Evolutionary conservation across 345 rosid species (phyloP).

Genomic region (Gossypium thurberi): DNA sequence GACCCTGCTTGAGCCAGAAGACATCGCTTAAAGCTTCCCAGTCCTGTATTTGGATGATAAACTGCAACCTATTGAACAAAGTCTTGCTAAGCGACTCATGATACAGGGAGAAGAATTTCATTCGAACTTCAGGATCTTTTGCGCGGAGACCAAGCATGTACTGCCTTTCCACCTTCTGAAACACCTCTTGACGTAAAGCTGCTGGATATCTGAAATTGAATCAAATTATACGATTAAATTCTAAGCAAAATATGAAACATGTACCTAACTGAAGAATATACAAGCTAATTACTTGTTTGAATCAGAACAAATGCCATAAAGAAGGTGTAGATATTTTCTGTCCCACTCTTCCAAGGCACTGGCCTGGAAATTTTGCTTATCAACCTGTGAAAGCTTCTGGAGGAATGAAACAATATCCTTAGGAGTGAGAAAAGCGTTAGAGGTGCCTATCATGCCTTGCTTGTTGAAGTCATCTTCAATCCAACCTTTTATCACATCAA

Average conservation of each 20-base stretch:
- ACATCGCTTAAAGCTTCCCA: slow-evolving; percentile 99
- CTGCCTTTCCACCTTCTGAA: slow-evolving; percentile 94
- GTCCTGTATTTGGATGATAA: slow-evolving; percentile 81
- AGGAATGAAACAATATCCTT: slow-evolving; percentile 85
- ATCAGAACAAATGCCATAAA: slow-evolving; percentile 83
- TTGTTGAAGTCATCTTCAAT: slow-evolving; percentile 73
- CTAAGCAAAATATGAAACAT: slow-evolving; percentile 11
- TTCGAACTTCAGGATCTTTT: slow-evolving; percentile 86
- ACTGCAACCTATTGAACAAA: slow-evolving; percentile 75
- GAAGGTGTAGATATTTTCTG: slow-evolving; percentile 84
- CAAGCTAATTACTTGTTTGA: slow-evolving; percentile 57
- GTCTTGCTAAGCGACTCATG: slow-evolving; percentile 77
- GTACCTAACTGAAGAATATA: slow-evolving; percentile 10
- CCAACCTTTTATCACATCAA: slow-evolving; percentile 88
- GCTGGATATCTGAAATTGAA: slow-evolving; percentile 52
- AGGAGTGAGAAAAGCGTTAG: slow-evolving; percentile 51
- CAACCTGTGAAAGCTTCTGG: slow-evolving; percentile 85
- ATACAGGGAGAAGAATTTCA: slow-evolving; percentile 77
- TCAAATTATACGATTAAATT: slow-evolving; percentile 16
- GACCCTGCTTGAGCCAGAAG: slow-evolving; percentile 99
- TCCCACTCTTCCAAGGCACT: slow-evolving; percentile 89
- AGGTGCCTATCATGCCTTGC: slow-evolving; percentile 44
- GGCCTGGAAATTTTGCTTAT: slow-evolving; percentile 65
- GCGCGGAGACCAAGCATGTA: slow-evolving; percentile 97
- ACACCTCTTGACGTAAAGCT: slow-evolving; percentile 80